A percentile compares a stretch with the other conserved stretches of the same genome.
phyloP scores from a whole-genome alignment of 495 filamentous ascomycete genomes.

The Trichoderma gamsii region DNA sequence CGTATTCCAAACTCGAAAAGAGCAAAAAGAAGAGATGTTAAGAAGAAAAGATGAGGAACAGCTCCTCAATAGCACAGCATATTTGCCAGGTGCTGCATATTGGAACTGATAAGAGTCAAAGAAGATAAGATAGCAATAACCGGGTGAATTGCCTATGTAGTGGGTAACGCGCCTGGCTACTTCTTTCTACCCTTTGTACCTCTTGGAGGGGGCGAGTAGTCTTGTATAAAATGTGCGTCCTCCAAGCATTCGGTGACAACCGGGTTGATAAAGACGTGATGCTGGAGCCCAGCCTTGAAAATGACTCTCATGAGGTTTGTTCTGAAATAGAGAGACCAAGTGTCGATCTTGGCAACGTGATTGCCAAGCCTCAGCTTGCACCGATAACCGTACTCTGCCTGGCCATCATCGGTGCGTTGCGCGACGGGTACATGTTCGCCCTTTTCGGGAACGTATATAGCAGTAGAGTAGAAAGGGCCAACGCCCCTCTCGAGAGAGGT shows the following conservation, averaged over 20 bases:
- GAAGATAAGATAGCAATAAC: not conserved
- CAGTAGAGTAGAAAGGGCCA: slow-evolving; percentile 43
- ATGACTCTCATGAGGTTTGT: not conserved
- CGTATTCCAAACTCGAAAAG: not conserved
- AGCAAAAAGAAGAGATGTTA: not conserved
- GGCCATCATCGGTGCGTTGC: not conserved
- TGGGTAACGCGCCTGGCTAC: not conserved
- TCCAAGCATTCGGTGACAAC: slow-evolving; percentile 6
- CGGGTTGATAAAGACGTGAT: slow-evolving; percentile 5
- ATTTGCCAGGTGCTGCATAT: not conserved
- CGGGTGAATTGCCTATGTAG: not conserved
- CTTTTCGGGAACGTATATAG: slow-evolving; percentile 17
- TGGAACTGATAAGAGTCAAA: not conserved
- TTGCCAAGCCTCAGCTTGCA: slow-evolving; percentile 3
- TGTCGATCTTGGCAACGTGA: slow-evolving; percentile 2
- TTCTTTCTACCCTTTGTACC: not conserved
- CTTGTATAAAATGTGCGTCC: slow-evolving; percentile 1
- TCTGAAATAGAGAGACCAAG: slow-evolving; percentile 8
- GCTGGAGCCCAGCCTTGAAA: slow-evolving; percentile 3
- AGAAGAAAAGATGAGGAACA: not conserved
- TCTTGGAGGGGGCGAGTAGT: not conserved
- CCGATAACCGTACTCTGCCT: slow-evolving; percentile 10
- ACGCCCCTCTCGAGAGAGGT: slow-evolving; percentile 69
- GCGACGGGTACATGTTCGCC: slow-evolving; percentile 1
- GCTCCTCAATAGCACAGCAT: not conserved